phyloP scores from a whole-genome alignment of 805 yeast genomes.

The Wickerhamiella azymoides region DNA sequence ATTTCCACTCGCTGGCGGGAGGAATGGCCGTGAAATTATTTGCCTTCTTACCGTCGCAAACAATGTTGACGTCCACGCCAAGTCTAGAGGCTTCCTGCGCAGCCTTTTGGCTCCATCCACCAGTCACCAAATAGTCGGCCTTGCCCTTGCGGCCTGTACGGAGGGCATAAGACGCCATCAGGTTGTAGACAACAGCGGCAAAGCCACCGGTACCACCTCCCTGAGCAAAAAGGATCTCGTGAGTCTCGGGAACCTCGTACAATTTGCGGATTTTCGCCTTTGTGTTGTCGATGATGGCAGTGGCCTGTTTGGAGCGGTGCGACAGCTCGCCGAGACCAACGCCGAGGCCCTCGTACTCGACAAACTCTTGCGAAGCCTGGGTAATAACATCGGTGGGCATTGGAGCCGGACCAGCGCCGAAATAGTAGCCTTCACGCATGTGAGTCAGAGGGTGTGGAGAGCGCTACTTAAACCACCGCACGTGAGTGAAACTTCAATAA shows the following conservation, averaged over 20 bases:
- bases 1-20: slow-evolving; percentile 48
- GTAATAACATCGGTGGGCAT: slow-evolving; percentile 73
- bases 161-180: slow-evolving; percentile 60
- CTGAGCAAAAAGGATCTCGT: slow-evolving; percentile 88
- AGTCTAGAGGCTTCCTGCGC: slow-evolving; percentile 75
- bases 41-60: slow-evolving; percentile 44
- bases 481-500: neutral
- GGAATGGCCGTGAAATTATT: slow-evolving; percentile 62
- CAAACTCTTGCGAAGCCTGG: slow-evolving; percentile 73
- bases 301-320: slow-evolving; percentile 81
- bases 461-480: no score
- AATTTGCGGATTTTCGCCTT: slow-evolving; percentile 52
- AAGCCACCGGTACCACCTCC: slow-evolving; percentile 98
- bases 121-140: slow-evolving; percentile 81
- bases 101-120: slow-evolving; percentile 87
- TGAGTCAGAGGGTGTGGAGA: neutral
- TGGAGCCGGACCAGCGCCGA: slow-evolving; percentile 98
- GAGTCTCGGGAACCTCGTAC: slow-evolving; percentile 72
- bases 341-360: slow-evolving; percentile 55
- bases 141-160: slow-evolving; percentile 62
- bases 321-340: slow-evolving; percentile 93
- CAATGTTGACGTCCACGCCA: slow-evolving; percentile 58
- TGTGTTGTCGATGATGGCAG: slow-evolving; percentile 60
- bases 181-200: slow-evolving; percentile 70
- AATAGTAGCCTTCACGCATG: slow-evolving; percentile 34